A percentile compares a stretch with the other conserved stretches of the same genome.
phyloP scores from a whole-genome alignment of 129 eudicot genomes.

The Centella asiatica region DNA sequence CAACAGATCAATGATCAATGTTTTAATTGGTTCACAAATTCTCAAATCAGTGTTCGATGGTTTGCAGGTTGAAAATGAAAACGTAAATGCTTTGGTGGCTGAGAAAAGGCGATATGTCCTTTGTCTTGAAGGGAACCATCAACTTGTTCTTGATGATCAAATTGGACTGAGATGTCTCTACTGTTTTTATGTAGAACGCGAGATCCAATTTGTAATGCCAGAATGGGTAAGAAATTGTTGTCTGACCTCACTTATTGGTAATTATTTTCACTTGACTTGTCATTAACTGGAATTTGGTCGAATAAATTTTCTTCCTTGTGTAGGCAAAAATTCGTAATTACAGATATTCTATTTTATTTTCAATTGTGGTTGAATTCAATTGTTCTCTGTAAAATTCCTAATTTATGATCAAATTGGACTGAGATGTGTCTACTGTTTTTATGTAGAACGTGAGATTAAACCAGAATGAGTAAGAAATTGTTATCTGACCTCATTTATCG shows the following conservation, averaged over 20 bases:
- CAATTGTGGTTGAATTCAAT: too few relatives aligned
- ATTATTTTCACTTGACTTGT: not conserved
- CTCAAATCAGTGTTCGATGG: not conserved
- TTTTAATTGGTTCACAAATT: too few relatives aligned
- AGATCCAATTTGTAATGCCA: slow-evolving; percentile 31
- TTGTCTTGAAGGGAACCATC: slow-evolving; percentile 20
- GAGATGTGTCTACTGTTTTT: slow-evolving; percentile 31
- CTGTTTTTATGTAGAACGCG: slow-evolving; percentile 32
- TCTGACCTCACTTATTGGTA: not conserved
- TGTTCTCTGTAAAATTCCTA: too few relatives aligned
- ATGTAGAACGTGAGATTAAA: slow-evolving; percentile 31
- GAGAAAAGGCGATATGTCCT: not conserved
- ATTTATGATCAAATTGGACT: slow-evolving; percentile 47
- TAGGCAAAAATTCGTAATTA: too few relatives aligned
- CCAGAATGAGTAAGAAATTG: slow-evolving; percentile 36
- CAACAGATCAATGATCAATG: too few relatives aligned
- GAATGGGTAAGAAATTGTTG: slow-evolving; percentile 28
- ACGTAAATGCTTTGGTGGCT: not conserved
- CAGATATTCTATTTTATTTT: too few relatives aligned
- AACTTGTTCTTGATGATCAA: slow-evolving; percentile 34
- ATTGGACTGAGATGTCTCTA: slow-evolving; percentile 34
- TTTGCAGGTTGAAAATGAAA: slow-evolving; percentile 20
- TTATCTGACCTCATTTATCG: not conserved
- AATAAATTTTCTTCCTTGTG: not conserved
- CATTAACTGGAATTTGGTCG: not conserved